phyloP scores from a whole-genome alignment of 2,329 filamentous ascomycete genomes.

The Penicillium sp. region DNA sequence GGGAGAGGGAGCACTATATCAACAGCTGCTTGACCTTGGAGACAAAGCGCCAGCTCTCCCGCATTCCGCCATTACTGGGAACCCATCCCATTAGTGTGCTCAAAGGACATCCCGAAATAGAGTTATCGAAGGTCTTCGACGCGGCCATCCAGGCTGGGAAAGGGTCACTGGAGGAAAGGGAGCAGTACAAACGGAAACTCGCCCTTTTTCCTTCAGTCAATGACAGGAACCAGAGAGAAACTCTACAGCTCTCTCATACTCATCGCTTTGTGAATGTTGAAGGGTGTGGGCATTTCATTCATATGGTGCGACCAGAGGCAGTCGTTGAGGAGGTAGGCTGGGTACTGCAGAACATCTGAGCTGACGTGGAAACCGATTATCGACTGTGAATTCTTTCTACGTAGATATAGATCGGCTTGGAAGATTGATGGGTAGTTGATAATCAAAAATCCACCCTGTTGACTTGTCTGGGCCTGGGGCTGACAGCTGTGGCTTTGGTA shows the following conservation, averaged over 20 bases:
- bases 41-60: conserved; percentile 3
- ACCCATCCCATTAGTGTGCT: conserved; percentile 9
- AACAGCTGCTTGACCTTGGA: conserved; percentile 1
- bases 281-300: conserved; percentile 8
- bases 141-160: conserved; percentile 4
- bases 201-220: not conserved
- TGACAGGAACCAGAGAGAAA: conserved; percentile 6
- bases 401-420: not conserved
- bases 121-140: conserved; percentile 3
- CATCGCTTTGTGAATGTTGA: conserved; percentile 4
- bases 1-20: conserved; percentile 12
- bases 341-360: conserved; percentile 6
- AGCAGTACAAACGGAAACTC: conserved; percentile 4
- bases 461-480: too few relatives aligned
- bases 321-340: conserved; percentile 7
- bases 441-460: too few relatives aligned
- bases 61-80: conserved; percentile 7
- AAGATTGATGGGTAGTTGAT: too few relatives aligned
- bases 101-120: conserved; percentile 7
- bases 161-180: conserved; percentile 6
- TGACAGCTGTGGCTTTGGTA: too few relatives aligned
- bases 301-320: conserved; percentile 5
- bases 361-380: too few relatives aligned
- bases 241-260: conserved; percentile 1
- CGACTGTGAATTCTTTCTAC: not conserved